Base-by-base conservation (phyloP, 2,329 filamentous ascomycete genomes). In the Beauveria pseudobassiana region DNA sequence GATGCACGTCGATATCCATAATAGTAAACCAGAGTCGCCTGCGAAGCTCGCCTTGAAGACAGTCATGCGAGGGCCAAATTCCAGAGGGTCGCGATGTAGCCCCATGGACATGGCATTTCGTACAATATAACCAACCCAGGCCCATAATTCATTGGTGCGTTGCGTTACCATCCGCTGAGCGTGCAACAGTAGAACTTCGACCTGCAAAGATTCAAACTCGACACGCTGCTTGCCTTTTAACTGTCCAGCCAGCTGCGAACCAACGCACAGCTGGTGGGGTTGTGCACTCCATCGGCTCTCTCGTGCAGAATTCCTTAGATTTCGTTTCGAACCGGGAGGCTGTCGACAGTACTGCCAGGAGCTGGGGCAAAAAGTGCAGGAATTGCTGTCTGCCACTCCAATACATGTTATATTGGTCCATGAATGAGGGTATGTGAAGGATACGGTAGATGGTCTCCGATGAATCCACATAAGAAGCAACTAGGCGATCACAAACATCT, bases 61-160 rank as follows among this genome's bases (percentile, higher is more conserved):
- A 5, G 75, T 73, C 57, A 84, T 78, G 34, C 78, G 76, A 3
- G 75, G 72, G 28, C 76, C 74, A 61, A 80, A 83, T 65, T 85
- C 82, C 16, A 78, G 78, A 3, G 82, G 81, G 59, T 85, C 82
- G 4, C 82, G 77, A 65, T 85, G 82, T 52, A 85, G 72, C 3
- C 82, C 82, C 81, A 85, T 84, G 3, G 78, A 80, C 81, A 84
- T 84, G 34, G 81, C 82, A 74, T 82, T 80, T 18, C 82, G 78
- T 5, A 83, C 77, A 48, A 84, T 78, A 58, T 78, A 76, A 5
- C 82, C 82, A n/a, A 84, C 71, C 61, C 82, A 79, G 16, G 78
- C 77, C 82, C 82, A 85, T 0, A 78, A 74, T 57, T 82, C 78
- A 58, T 83, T 78, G 40, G 79, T 75, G 8, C 77, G 76, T 24